Evolutionary conservation across 176 grass and related monocot genomes (phyloP), one percentile per base, ranked within the genome.

Genomic region (Bothriochloa decipiens): DNA sequence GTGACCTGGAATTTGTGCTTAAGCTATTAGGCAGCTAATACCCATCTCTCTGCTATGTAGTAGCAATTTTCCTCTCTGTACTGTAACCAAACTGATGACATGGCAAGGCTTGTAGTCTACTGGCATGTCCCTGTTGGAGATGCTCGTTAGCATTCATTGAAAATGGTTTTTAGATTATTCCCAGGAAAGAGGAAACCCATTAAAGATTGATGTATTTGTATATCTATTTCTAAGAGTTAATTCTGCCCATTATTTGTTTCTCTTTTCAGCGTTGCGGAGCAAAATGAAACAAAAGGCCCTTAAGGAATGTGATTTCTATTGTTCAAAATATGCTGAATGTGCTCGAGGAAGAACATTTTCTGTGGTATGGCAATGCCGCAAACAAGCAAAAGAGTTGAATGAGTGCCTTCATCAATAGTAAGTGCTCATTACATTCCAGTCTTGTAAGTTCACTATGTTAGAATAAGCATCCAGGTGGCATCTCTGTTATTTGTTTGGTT

Each of bases 211-310:
- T 79, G 4, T 33, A 5, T 57, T 40, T 16, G 46, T 81, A 1
- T 33, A 1, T 33, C 7, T 35, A 42, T 81, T 1, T 42, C 7
- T 20, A 26, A 42, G 43, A 28, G 32, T 80, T 87, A 70, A 45
- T 53, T 22, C 41, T 22, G 8, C 42, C 42, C 6, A 0, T 50
- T 81, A 80, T 43, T 3, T 17, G 20, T 71, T 86, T 78, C 18
- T 4, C 6, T 82, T 80, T 87, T 58, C 81, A 99, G 93, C 96
- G 92, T 91, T 99, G 80, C 86, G 91, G 57, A 96, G 91, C 96
- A 99, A 96, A 93, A 99, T 99, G 96, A 99, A 99, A 81, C 73
- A 86, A 62, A 94, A 99, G 71, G 93, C 96, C 35, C 83, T 99
- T 43, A 91, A 96, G 73, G 93, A 96, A 87, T 99, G 96, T 35